Evolutionary conservation across 2,329 filamentous ascomycete genomes (phyloP).

Genomic region (Beauveria australis): DNA sequence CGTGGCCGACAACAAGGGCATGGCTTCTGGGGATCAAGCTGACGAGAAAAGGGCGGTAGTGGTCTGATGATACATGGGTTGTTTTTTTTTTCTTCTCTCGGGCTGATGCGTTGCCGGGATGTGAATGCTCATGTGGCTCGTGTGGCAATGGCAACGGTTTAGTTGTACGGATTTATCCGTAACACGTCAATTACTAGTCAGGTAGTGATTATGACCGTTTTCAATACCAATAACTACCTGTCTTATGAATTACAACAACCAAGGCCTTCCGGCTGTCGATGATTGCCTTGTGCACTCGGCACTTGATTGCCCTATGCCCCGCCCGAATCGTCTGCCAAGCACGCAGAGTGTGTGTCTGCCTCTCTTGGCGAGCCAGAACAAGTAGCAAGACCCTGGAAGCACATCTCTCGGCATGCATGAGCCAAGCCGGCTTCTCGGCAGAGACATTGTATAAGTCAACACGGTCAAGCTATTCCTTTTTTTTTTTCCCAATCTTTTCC

Average conservation of each 20-base stretch:
- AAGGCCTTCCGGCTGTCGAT: too few relatives aligned
- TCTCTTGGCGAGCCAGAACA: too few relatives aligned
- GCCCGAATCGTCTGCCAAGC: slow-evolving; percentile 3
- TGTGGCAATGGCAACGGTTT: not conserved
- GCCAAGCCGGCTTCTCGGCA: not conserved
- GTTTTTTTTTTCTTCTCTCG: too few relatives aligned
- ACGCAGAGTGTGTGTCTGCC: not conserved
- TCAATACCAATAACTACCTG: too few relatives aligned
- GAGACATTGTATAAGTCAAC: not conserved
- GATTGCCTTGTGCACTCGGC: not conserved
- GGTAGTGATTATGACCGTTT: too few relatives aligned
- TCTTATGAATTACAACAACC: too few relatives aligned
- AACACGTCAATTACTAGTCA: not conserved
- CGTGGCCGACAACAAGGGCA: not conserved
- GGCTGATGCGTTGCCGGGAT: not conserved
- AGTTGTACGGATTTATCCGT: too few relatives aligned
- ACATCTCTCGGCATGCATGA: not conserved
- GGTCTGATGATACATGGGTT: not conserved
- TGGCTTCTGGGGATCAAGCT: not conserved
- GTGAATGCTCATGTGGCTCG: not conserved
- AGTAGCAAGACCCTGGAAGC: not conserved
- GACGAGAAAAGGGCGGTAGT: not conserved
- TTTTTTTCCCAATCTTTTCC: too few relatives aligned
- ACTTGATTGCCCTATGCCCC: not conserved
- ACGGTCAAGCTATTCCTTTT: too few relatives aligned